Evolutionary conservation across 768 basidiomycete genomes (phyloP).

Genomic region (Russula foetens): DNA sequence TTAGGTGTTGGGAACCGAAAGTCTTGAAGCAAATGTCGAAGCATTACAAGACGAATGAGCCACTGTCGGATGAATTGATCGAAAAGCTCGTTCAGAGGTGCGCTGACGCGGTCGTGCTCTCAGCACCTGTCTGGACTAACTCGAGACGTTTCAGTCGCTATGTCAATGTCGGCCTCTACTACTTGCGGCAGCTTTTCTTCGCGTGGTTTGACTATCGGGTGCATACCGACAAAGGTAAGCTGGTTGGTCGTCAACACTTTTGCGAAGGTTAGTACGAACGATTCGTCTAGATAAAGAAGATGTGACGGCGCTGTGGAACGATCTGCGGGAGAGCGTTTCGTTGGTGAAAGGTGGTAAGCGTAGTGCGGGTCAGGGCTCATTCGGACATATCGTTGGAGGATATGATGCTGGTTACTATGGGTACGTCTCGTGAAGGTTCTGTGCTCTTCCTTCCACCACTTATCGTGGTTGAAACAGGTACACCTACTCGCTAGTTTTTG

Average conservation of each 20-base stretch:
- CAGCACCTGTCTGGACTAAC: neutral
- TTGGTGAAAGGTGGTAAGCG: constrained; percentile 54
- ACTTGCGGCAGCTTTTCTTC: constrained; percentile 79
- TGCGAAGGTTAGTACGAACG: neutral
- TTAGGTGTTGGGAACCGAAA: constrained; percentile 73
- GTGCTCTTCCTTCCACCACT: neutral
- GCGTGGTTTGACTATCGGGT: constrained; percentile 72
- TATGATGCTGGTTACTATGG: constrained; percentile 70
- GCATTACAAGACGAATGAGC: constrained; percentile 69
- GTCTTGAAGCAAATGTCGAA: constrained; percentile 72
- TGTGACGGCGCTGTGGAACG: constrained; percentile 75
- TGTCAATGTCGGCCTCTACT: constrained; percentile 75
- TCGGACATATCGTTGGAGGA: constrained; percentile 71
- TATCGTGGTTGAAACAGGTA: constrained; percentile 25
- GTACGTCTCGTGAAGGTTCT: constrained; percentile 28
- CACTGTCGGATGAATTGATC: constrained; percentile 64
- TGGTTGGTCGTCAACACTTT: neutral
- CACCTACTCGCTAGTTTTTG: constrained; percentile 64
- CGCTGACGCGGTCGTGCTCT: constrained; percentile 2
- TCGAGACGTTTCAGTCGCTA: constrained; percentile 33
- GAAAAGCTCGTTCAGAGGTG: constrained; percentile 74
- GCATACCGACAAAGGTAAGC: constrained; percentile 56
- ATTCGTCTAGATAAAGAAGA: constrained; percentile 44
- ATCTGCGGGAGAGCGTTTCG: constrained; percentile 58
- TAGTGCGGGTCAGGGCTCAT: constrained; percentile 63